Percentiles rank a stretch among this genome's conserved stretches.
Evolutionary conservation across 139 green algal species (phyloP).

Genomic region (Medakamo hakoo): DNA sequence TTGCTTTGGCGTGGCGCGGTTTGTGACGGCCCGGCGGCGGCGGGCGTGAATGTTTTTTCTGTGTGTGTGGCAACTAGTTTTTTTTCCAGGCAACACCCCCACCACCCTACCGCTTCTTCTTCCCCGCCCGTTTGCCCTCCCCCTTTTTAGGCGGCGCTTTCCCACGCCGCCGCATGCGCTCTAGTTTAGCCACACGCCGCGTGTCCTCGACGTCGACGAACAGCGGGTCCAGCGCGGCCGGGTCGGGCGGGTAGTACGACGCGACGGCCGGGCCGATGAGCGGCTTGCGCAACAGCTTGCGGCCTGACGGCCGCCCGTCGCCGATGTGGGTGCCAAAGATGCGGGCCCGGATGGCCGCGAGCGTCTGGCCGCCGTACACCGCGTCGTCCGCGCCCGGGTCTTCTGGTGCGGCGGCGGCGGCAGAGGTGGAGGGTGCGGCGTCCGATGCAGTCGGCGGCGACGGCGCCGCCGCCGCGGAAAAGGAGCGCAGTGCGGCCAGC

Average conservation of each 20-base stretch:
- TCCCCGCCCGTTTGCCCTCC: slow-evolving; percentile 25
- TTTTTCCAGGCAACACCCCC: background rate
- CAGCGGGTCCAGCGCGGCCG: slow-evolving; percentile 27
- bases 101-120: slow-evolving; percentile 14
- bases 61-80: background rate
- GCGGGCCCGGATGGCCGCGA: slow-evolving; percentile 29
- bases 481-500: background rate
- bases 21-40: background rate
- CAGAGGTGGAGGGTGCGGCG: background rate
- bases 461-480: background rate
- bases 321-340: slow-evolving; percentile 51
- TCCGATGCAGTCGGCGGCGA: background rate
- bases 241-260: slow-evolving; percentile 28
- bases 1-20: background rate
- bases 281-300: slow-evolving; percentile 36
- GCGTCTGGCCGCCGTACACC: slow-evolving; percentile 12
- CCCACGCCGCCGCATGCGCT: slow-evolving; percentile 23
- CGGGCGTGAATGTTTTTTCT: background rate
- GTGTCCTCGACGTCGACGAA: slow-evolving; percentile 27
- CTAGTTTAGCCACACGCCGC: slow-evolving; percentile 29
- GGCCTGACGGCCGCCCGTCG: slow-evolving; percentile 35
- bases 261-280: slow-evolving; percentile 28
- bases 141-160: slow-evolving; percentile 44
- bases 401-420: no score
- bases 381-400: no score